Conservation (phyloP, 1,284 basidiomycete genomes). For the Fomitiporia mediterranea region DNA sequence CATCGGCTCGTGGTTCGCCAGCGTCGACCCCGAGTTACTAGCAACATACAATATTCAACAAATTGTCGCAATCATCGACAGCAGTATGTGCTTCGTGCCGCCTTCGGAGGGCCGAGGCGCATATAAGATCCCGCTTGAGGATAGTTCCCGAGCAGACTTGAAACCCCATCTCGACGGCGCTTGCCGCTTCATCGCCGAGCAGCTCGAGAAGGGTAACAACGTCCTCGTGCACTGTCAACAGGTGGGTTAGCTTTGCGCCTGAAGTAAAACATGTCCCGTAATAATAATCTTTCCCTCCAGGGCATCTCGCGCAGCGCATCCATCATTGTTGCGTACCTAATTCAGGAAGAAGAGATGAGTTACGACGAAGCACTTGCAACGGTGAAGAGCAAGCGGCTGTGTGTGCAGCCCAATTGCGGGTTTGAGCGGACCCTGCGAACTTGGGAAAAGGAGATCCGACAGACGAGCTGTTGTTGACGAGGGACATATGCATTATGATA, state of each 20-base stretch:
- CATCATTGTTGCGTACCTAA: constrained; percentile 63
- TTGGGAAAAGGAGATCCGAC: constrained; percentile 12
- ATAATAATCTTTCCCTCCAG: constrained; percentile 30
- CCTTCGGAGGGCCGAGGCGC: constrained; percentile 43
- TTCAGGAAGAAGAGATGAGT: constrained; percentile 58
- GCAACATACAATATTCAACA: constrained; percentile 4
- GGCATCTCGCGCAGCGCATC: constrained; percentile 63
- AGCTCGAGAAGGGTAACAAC: constrained; percentile 45
- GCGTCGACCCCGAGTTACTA: constrained; percentile 15
- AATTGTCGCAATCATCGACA: constrained; percentile 67
- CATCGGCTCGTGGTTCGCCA: constrained; percentile 28
- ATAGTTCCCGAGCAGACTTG: constrained; percentile 48
- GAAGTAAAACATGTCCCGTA: neutral
- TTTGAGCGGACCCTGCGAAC: constrained; percentile 29
- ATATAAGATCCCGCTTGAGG: constrained; percentile 61
- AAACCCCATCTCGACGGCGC: constrained; percentile 49
- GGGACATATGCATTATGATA: neutral
- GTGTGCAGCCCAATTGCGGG: constrained; percentile 66
- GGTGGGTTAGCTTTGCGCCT: constrained; percentile 34
- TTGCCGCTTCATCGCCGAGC: constrained; percentile 49
- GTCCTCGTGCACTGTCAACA: constrained; percentile 67
- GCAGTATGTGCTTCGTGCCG: constrained; percentile 16
- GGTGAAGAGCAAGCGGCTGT: constrained; percentile 55
- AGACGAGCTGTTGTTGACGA: neutral
- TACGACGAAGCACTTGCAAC: constrained; percentile 57